Percentiles rank a stretch among this genome's conserved stretches.
Conservation (phyloP, 148 eudicot species). For the Diospyros kaki region DNA sequence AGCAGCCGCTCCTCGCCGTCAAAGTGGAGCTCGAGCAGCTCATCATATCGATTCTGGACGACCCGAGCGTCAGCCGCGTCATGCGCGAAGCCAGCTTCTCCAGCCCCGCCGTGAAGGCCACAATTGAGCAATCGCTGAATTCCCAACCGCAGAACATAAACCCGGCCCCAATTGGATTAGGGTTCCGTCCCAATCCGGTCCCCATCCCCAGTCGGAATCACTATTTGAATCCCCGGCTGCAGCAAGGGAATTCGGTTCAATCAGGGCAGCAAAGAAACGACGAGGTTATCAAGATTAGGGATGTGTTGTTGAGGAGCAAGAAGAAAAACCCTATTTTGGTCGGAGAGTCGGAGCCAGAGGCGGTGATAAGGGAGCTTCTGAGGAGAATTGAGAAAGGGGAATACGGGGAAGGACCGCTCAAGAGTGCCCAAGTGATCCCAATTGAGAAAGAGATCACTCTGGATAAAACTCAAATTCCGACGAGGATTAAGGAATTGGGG, state of each 20-base stretch:
- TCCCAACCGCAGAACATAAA: conserved; percentile 12
- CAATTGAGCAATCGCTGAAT: conserved; percentile 57
- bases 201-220: conserved; percentile 30
- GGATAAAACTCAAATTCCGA: conserved; percentile 24
- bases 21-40: conserved; percentile 94
- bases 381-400: conserved; percentile 53
- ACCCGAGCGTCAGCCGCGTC: conserved; percentile 92
- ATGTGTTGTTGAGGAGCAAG: conserved; percentile 39
- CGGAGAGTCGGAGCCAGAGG: conserved; percentile 59
- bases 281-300: conserved; percentile 55
- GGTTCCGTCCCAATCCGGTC: conserved; percentile 29
- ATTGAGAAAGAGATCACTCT: conserved; percentile 38
- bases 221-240: conserved; percentile 61
- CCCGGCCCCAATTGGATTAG: conserved; percentile 28
- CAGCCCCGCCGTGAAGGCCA: conserved; percentile 85
- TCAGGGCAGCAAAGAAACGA: conserved; percentile 35
- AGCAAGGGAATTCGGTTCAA: conserved; percentile 22
- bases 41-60: conserved; percentile 75
- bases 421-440: conserved; percentile 44
- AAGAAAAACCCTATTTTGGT: conserved; percentile 77
- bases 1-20: conserved; percentile 82
- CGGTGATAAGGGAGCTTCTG: conserved; percentile 51
- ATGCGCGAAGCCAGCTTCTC: conserved; percentile 93
- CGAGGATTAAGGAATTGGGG: conserved; percentile 46
- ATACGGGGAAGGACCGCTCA: conserved; percentile 33